phyloP scores from a whole-genome alignment of 1,284 basidiomycete species.

The Irpex rosettiformis region DNA sequence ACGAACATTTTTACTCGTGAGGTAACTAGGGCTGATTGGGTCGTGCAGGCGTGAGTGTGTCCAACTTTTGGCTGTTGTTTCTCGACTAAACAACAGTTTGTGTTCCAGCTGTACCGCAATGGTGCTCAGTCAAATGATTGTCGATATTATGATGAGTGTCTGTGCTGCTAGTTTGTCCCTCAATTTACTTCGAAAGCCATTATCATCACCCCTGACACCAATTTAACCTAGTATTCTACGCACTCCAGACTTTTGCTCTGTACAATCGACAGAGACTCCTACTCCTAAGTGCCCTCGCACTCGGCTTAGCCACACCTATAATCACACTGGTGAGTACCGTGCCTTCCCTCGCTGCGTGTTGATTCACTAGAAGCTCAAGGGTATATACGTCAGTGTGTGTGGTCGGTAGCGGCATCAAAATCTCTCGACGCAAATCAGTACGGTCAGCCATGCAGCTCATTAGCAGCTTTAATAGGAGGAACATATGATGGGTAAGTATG shows the following conservation, averaged over 20 bases:
- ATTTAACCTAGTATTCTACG: neutral
- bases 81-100: neutral
- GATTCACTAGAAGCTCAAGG: neutral
- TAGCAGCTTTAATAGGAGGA: neutral
- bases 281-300: neutral
- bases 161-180: neutral
- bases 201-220: too few species aligned
- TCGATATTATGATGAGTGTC: neutral
- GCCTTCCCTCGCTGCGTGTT: neutral
- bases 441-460: neutral
- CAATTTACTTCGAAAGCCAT: neutral
- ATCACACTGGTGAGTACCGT: neutral
- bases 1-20: neutral
- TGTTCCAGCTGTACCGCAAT: neutral
- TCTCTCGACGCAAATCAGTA: neutral
- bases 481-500: neutral
- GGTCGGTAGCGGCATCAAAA: neutral
- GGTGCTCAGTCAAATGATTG: constrained; percentile 1
- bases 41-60: neutral
- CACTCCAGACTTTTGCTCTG: neutral
- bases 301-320: neutral
- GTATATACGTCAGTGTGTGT: neutral
- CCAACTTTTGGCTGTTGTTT: too few species aligned
- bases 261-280: neutral
- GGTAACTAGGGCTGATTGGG: neutral